Evolutionary conservation across 345 rosid genomes (phyloP).

Genomic region (Syzygium jambos): DNA sequence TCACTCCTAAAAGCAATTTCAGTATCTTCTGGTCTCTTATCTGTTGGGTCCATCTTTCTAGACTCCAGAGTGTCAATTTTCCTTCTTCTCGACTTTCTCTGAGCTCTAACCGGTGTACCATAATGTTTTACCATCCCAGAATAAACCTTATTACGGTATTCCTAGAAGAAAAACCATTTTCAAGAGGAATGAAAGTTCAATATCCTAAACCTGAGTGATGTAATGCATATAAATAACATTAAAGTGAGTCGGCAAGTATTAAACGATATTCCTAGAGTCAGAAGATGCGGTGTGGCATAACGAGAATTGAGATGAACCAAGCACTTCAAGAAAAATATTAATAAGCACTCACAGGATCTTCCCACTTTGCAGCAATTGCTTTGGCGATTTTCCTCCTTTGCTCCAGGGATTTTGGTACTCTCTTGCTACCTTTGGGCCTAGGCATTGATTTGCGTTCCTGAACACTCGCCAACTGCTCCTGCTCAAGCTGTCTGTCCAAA

Average conservation of each 20-base stretch:
- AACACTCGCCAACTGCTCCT: constrained; percentile 65
- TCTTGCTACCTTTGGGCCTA: constrained; percentile 55
- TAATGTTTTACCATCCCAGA: constrained; percentile 60
- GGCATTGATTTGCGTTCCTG: constrained; percentile 47
- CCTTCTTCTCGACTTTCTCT: constrained; percentile 51
- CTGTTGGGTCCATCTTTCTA: constrained; percentile 11
- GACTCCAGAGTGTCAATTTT: constrained; percentile 22
- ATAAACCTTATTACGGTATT: constrained; percentile 74
- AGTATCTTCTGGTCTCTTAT: constrained; percentile 12
- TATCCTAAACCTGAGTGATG: neutral
- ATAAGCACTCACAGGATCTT: constrained; percentile 69
- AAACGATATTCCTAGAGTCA: neutral
- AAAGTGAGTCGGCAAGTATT: neutral
- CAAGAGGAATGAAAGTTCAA: neutral
- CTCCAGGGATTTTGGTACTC: constrained; percentile 76
- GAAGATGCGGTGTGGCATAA: neutral
- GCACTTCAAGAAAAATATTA: neutral
- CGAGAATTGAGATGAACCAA: neutral
- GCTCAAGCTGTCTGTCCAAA: constrained; percentile 41
- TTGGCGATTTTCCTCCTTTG: constrained; percentile 80
- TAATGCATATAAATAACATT: neutral
- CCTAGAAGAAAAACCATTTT: constrained; percentile 21
- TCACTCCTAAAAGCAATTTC: constrained; percentile 3
- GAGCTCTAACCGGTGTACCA: constrained; percentile 43
- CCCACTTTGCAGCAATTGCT: constrained; percentile 94